Conservation (phyloP, 2,329 filamentous ascomycete genomes). For the Cytospora mali region DNA sequence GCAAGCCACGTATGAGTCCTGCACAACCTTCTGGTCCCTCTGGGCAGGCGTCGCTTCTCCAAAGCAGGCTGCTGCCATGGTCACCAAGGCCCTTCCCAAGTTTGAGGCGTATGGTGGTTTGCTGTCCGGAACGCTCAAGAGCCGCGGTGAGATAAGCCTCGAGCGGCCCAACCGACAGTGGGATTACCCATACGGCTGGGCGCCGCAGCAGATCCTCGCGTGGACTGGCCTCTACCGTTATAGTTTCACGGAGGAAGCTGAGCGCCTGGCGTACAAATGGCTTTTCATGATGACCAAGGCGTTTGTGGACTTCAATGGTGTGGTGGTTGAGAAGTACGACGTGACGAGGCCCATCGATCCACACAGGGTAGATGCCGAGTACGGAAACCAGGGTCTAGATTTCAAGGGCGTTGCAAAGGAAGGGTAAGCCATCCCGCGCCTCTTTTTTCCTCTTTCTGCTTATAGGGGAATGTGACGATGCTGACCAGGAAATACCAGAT, state of each 20-base stretch:
- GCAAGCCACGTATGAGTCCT: conserved; percentile 83
- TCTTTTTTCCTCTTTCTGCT: background rate
- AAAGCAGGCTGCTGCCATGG: conserved; percentile 81
- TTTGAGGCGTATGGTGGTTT: conserved; percentile 89
- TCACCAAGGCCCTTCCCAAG: conserved; percentile 77
- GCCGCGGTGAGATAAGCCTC: conserved; percentile 76
- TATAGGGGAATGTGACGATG: background rate
- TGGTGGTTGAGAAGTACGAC: conserved; percentile 98
- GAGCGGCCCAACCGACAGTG: conserved; percentile 93
- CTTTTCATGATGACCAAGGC: conserved; percentile 98
- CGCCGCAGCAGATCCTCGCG: conserved; percentile 96
- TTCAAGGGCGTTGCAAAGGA: conserved; percentile 96
- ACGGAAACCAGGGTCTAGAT: conserved; percentile 93
- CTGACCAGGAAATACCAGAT: conserved; percentile 57
- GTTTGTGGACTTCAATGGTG: conserved; percentile 97
- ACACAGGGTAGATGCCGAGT: conserved; percentile 93
- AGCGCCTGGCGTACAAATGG: conserved; percentile 93
- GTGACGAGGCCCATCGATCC: conserved; percentile 88
- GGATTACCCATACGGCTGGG: conserved; percentile 99
- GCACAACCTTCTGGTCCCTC: conserved; percentile 95
- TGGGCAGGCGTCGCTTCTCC: conserved; percentile 91
- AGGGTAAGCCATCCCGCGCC: conserved; percentile 67
- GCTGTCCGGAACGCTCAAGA: conserved; percentile 86
- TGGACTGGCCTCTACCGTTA: conserved; percentile 94
- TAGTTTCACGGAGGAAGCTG: conserved; percentile 86